Percentiles rank a stretch among this genome's conserved stretches.
phyloP scores from a whole-genome alignment of 495 filamentous ascomycete species.

The Penicillium subrubescens region DNA sequence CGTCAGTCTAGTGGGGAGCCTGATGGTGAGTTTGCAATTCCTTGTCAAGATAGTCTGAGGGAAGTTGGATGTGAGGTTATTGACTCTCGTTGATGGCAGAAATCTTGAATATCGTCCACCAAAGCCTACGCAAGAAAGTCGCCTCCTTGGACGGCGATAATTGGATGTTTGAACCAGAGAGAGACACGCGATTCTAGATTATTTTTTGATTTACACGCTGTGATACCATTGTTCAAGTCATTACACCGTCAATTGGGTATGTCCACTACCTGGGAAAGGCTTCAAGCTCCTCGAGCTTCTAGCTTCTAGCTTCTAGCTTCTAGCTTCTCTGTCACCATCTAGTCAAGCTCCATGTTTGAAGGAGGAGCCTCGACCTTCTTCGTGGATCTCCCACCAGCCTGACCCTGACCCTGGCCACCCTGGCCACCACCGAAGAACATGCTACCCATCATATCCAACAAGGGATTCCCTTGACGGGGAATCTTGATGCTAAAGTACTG shows the following conservation, averaged over 20 bases:
- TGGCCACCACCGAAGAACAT: conserved; percentile 70
- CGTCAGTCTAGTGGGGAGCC: conserved; percentile 63
- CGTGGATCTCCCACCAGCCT: conserved; percentile 42
- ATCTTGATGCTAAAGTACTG: conserved; percentile 97
- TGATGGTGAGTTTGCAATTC: conserved; percentile 54
- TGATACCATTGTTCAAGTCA: conserved; percentile 22
- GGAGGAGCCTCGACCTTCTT: conserved; percentile 54
- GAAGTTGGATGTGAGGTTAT: background rate
- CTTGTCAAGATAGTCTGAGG: background rate
- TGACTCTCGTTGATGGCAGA: conserved; percentile 45
- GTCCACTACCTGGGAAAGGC: conserved; percentile 5
- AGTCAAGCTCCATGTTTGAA: conserved; percentile 58
- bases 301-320: background rate
- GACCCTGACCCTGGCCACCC: conserved; percentile 45
- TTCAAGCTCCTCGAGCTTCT: background rate
- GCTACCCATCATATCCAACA: conserved; percentile 97
- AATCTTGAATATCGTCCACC: conserved; percentile 68
- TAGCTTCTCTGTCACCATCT: conserved; percentile 8
- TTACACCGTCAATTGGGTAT: conserved; percentile 24
- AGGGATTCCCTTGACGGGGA: conserved; percentile 80
- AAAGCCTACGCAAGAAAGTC: conserved; percentile 71
- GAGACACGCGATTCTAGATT: conserved; percentile 36
- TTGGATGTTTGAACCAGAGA: conserved; percentile 88
- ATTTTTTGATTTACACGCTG: conserved; percentile 2
- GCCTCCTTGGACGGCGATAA: conserved; percentile 77